These are phyloP conservation scores for Syncephalastrum sp. DNA, from an alignment of 371 early-diverging fungal genomes.

Conservation along the genomic window DNA sequence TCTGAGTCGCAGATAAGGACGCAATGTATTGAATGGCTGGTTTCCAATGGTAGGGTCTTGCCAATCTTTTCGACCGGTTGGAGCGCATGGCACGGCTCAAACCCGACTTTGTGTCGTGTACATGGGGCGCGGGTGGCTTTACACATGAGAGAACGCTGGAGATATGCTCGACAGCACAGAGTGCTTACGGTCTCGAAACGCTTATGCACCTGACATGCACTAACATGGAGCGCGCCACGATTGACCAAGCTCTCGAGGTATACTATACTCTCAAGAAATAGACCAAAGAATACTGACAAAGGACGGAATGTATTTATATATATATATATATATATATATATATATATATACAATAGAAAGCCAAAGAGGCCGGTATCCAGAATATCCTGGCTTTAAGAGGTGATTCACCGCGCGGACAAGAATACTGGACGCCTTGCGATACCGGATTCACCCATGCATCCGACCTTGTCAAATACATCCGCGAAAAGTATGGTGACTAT, in stretches of 20 bases:
- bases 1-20: not conserved
- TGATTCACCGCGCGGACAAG: constrained; percentile 77
- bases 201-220: constrained; percentile 97
- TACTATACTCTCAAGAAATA: not conserved
- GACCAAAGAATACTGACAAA: not conserved
- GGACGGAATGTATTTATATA: not conserved
- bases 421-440: constrained; percentile 79
- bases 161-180: constrained; percentile 82
- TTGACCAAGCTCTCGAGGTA: constrained; percentile 80
- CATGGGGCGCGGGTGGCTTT: constrained; percentile 97
- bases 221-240: constrained; percentile 87
- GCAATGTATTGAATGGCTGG: no score
- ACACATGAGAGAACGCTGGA: constrained; percentile 85
- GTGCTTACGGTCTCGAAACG: constrained; percentile 83
- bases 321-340: not conserved
- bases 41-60: constrained; percentile 62
- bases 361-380: constrained; percentile 85
- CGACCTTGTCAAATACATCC: constrained; percentile 92
- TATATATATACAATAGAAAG: constrained; percentile 47
- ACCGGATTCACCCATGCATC: constrained; percentile 81
- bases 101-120: constrained; percentile 91
- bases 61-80: constrained; percentile 90
- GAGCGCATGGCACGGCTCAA: constrained; percentile 82
- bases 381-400: constrained; percentile 97
- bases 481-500: constrained; percentile 82